Evolutionary conservation across 345 rosid species (phyloP).

Genomic region (Hevea brasiliensis): DNA sequence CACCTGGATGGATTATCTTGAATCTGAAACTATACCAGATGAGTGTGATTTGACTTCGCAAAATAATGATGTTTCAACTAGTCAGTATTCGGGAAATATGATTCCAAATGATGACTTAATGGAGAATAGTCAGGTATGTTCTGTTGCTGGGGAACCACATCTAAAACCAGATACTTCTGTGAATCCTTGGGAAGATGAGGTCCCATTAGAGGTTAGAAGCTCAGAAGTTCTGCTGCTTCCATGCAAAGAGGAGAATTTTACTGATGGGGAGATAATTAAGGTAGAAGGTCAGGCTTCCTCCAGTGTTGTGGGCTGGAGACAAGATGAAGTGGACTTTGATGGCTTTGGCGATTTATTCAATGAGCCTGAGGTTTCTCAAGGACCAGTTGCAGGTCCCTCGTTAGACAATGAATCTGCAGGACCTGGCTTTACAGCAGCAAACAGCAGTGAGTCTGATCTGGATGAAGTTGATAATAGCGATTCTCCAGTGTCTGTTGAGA

Average conservation of each 20-base stretch:
- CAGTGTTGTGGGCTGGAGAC: conserved; percentile 40
- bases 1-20: conserved; percentile 55
- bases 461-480: conserved; percentile 85
- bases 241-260: conserved; percentile 55
- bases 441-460: conserved; percentile 85
- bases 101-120: conserved; percentile 30
- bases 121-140: conserved; percentile 35
- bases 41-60: conserved; percentile 40
- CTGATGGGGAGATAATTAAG: conserved; percentile 26
- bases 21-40: conserved; percentile 36
- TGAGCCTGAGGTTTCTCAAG: conserved; percentile 69
- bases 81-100: conserved; percentile 26
- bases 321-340: conserved; percentile 65
- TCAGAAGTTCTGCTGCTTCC: conserved; percentile 78
- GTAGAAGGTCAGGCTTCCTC: conserved; percentile 59
- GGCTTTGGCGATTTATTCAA: conserved; percentile 87
- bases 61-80: conserved; percentile 30
- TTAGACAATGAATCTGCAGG: conserved; percentile 47
- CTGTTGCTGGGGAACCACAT: conserved; percentile 35
- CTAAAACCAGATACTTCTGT: conserved; percentile 42
- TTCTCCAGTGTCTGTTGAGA: conserved; percentile 88
- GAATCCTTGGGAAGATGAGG: conserved; percentile 72
- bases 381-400: conserved; percentile 61
- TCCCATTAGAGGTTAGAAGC: conserved; percentile 56
- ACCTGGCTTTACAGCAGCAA: conserved; percentile 50